Conservation (phyloP, 2,329 filamentous ascomycete species). For the Raffaelea ambrosiae region DNA sequence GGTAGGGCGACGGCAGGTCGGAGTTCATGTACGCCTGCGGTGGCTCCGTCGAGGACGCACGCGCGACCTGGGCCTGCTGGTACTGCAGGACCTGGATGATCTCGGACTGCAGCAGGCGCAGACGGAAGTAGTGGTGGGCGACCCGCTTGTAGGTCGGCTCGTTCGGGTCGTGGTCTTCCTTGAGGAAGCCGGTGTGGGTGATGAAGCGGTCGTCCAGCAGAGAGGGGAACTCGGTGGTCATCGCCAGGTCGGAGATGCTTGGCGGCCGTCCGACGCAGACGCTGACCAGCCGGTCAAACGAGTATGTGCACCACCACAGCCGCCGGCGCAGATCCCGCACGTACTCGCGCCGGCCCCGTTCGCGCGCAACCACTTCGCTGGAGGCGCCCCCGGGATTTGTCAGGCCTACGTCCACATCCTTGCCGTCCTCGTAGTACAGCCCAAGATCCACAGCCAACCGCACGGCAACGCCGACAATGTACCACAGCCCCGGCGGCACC, state of each 20-base stretch:
- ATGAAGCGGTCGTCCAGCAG: conserved; percentile 83
- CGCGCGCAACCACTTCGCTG: conserved; percentile 28
- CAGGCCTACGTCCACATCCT: conserved; percentile 51
- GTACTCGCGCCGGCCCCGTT: conserved; percentile 67
- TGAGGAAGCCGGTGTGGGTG: conserved; percentile 65
- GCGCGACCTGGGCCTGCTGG: conserved; percentile 75
- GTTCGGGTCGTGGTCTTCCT: conserved; percentile 46
- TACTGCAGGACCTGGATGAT: conserved; percentile 91
- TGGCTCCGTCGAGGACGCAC: conserved; percentile 50
- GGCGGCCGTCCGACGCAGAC: conserved; percentile 90
- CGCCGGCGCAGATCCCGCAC: conserved; percentile 76
- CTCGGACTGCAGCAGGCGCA: conserved; percentile 85
- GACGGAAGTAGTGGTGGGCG: conserved; percentile 83
- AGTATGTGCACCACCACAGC: conserved; percentile 97
- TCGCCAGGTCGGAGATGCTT: conserved; percentile 90
- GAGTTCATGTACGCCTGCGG: conserved; percentile 68
- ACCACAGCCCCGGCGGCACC: conserved; percentile 91
- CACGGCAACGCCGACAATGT: conserved; percentile 90
- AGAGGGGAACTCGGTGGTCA: conserved; percentile 91
- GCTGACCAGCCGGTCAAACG: conserved; percentile 87
- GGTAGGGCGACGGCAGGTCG: conserved; percentile 73
- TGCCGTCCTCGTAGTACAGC: conserved; percentile 84
- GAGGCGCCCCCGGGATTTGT: conserved; percentile 34
- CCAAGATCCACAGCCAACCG: conserved; percentile 86
- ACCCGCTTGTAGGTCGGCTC: conserved; percentile 81